phyloP scores from a whole-genome alignment of 2,329 filamentous ascomycete genomes.

The Sclerotinia subarctica region DNA sequence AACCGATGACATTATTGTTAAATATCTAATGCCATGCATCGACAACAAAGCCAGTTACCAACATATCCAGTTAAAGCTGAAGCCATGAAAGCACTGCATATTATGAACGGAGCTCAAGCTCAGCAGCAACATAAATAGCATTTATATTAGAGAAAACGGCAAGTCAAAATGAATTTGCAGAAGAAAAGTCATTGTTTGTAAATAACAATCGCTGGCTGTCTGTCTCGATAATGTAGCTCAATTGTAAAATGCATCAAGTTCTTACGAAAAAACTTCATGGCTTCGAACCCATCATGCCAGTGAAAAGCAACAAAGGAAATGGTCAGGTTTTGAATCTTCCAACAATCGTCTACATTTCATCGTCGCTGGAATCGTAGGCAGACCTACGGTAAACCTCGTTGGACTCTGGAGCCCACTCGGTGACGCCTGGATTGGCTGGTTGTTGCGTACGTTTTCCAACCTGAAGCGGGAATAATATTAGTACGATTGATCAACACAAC shows the following conservation, averaged over 20 bases:
- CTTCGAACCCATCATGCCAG: not conserved
- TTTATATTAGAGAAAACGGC: not conserved
- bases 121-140: not conserved
- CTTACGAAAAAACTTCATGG: no score
- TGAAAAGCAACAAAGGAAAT: not conserved
- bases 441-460: not conserved
- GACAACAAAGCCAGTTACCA: not conserved
- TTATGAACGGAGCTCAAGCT: not conserved
- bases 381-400: constrained; percentile 1
- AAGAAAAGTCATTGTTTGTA: not conserved
- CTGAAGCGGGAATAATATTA: not conserved
- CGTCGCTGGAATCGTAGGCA: constrained; percentile 14
- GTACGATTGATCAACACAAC: not conserved
- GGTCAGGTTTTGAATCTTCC: not conserved
- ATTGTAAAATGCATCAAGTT: not conserved
- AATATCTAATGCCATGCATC: not conserved
- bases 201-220: not conserved
- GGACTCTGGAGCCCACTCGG: constrained; percentile 4
- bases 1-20: not conserved
- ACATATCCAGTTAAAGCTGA: not conserved
- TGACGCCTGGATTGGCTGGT: not conserved
- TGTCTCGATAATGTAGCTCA: not conserved
- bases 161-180: not conserved
- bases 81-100: not conserved
- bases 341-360: constrained; percentile 3